phyloP scores from a whole-genome alignment of 768 basidiomycete genomes.

The Lentinula sp. region DNA sequence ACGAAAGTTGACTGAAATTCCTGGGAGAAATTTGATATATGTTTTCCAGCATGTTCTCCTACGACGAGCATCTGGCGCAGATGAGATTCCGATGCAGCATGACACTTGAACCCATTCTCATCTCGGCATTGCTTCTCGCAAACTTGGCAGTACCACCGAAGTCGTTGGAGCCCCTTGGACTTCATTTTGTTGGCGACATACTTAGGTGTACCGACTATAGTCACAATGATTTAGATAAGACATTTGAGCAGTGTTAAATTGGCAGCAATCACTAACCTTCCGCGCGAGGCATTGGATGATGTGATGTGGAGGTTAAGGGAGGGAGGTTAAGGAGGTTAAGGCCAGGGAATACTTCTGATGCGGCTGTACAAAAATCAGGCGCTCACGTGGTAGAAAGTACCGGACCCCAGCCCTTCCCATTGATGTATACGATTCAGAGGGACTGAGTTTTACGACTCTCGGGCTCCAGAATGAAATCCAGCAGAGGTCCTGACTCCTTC shows the following conservation, averaged over 20 bases:
- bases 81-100: conserved; percentile 83
- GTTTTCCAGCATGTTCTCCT: conserved; percentile 87
- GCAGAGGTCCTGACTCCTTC: too few relatives aligned
- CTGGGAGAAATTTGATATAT: conserved; percentile 85
- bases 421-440: too few relatives aligned
- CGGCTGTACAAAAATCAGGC: too few relatives aligned
- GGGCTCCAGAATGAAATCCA: too few relatives aligned
- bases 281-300: conserved; percentile 64
- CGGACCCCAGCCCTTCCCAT: too few relatives aligned
- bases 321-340: too few relatives aligned
- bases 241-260: background rate
- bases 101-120: conserved; percentile 99
- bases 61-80: conserved; percentile 96
- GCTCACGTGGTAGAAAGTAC: too few relatives aligned
- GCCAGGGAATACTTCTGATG: too few relatives aligned
- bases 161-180: conserved; percentile 90
- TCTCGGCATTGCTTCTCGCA: conserved; percentile 98
- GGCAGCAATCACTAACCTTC: conserved; percentile 46
- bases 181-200: conserved; percentile 95
- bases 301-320: too few relatives aligned
- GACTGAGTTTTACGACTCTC: too few relatives aligned
- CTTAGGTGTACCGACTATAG: conserved; percentile 78
- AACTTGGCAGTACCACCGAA: conserved; percentile 98
- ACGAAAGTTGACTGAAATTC: conserved; percentile 93
- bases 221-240: conserved; percentile 5